Base-by-base conservation (phyloP, 2,329 filamentous ascomycete species). In the Rutstroemia sp. region DNA sequence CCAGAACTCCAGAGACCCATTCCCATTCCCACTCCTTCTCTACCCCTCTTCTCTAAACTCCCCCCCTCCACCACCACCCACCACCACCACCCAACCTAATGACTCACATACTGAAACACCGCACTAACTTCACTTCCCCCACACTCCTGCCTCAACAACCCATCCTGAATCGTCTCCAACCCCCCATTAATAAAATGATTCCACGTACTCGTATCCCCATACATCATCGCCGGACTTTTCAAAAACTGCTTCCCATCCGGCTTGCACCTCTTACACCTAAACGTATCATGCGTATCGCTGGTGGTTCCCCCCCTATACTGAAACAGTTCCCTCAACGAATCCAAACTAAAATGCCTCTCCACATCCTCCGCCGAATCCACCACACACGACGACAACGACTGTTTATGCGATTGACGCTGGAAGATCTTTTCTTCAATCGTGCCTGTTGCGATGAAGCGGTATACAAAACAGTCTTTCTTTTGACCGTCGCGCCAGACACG, bases 381-480 rank as follows among this genome's bases (percentile, higher is more conserved):
- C 4, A 99, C 94, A 65, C 92, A 96, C 0, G 90, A 95, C 0
- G 92, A 97, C 1, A 99, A 77, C 7, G 90, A 95, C 73, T 99
- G 94, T 73, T 99, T 99, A 77, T 99, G 95, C 0, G 90, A 95
- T 69, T 99, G 94, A 9, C 95, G 87, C 72, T 99, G 94, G 75
- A 99, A 99, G 64, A 99, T 96, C 75, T 99, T 99, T 73, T 99
- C 94, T 70, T 99, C 94, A 60, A 99, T 99, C 0, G 92, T 96
- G 4, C 94, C 94, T 0, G 95, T 97, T 0, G 92, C 89, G 66
- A 99, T 99, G 74, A 99, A 99, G n/a, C 94, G 88, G 72, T 99
- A 99, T 16, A 99, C 94, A 66, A 99, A 99, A 69, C 94, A 99
- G 68, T 99, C 94, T 70, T 99, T 99, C 79, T 95, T 97, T 72